Base-by-base conservation (phyloP, 768 basidiomycete species). In the Leccinum pellstonianum region DNA sequence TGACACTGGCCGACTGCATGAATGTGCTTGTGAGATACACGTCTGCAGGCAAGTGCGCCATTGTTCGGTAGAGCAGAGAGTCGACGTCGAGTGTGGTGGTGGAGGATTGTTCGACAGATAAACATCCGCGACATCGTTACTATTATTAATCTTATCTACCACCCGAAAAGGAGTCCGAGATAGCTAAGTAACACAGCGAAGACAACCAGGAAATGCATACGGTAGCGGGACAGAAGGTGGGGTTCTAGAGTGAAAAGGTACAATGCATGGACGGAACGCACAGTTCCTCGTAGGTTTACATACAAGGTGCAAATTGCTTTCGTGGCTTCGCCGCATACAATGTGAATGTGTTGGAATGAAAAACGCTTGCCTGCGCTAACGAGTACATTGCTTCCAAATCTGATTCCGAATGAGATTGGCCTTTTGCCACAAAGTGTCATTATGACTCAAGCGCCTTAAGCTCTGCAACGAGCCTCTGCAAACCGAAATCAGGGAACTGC, bases 401-500 rank as follows among this genome's bases (percentile, higher is more conserved):
- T 61, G 52, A 17, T 61, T 68, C 56, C 35, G 54, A 56, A 57
- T 48, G 46, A 54, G 49, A 55, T 53, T 41, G 29, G 48, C 47
- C 51, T 57, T 55, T 21, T 35, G 52, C 54, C 54, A 52, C 38
- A 52, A 37, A 47, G 41, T 56, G 51, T 62, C 58, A 59, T 73
- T 55, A 75, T 11, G 74, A 70, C 64, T 81, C 79, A 41, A 85
- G 73, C 29, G 78, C 75, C 67, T 83, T 83, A 5, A 87, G 79
- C 65, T 88, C 86, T 58, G 73, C 78, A n/a, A 88, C 84, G 63
- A 88, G 81, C 56, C 85, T 83, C 86, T 88, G 62, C 29, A 59
- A 37, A 58, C 15, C 53, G 27, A 31, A 19, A 51, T 63, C 38
- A 61, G 51, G 23, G 11, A n/a, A 12, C 5, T 12, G 37, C 17